Evolutionary conservation across 805 yeast species (phyloP), one percentile per base, ranked within the genome.

Genomic region (Torulaspora gathmanii): DNA sequence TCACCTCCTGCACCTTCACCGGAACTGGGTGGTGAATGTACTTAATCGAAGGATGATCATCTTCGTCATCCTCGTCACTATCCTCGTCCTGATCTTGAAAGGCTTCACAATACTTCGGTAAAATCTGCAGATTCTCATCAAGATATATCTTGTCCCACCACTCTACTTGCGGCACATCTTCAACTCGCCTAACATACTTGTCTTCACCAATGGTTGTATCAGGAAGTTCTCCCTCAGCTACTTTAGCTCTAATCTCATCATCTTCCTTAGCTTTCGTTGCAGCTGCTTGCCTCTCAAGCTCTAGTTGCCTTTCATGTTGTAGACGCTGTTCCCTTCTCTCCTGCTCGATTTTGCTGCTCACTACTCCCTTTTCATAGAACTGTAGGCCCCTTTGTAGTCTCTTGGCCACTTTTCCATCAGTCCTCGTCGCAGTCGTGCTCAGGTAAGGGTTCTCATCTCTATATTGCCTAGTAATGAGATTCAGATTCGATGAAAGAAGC

Each of bases 71-170:
- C 16, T 63, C 63, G 10, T 62, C 63, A n/a, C 52, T 53, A n/a
- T 60, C 60, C 9, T 47, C 60, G 15, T 44, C 51, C 1, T 57
- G 60, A n/a, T 56, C 55, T 11, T 54, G 53, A 19, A 70, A 65
- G 0, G 54, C 54, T 22, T 64, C 70, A 29, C 67, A 66, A 40
- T 70, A 68, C 10, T 68, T 63, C 1, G 66, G 68, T n/a, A 71
- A 46, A 31, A 68, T 56, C 1, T 60, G 60, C 28, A 40, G 28
- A 33, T 58, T 58, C 2, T 64, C 63, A 22, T 68, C 69, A 2
- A 84, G 53, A 38, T 78, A 76, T 2, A 78, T 78, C 43, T 65
- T 61, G 65, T 91, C 96, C 97, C 97, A 91, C 96, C 96, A 88
- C 63, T 89, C 96, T 1, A 81, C 64, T 2, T 46, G 49, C 0